phyloP scores from a whole-genome alignment of 2,329 filamentous ascomycete species.

The Zymoseptoria passerinii region DNA sequence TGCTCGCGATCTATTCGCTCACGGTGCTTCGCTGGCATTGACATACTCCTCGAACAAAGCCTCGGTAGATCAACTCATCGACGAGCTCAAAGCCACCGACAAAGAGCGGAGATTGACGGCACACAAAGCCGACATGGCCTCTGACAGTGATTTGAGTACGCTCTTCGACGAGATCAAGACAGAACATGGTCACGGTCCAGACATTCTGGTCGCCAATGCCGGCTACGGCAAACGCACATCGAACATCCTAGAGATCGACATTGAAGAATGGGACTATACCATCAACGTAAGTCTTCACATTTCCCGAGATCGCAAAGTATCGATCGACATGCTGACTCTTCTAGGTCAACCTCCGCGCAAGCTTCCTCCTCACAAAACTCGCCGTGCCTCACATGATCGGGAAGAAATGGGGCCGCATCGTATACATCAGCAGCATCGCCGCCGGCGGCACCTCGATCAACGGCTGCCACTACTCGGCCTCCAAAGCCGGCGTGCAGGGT shows the following conservation, averaged over 20 bases:
- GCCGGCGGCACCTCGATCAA: slow-evolving; percentile 57
- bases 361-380: slow-evolving; percentile 55
- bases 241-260: slow-evolving; percentile 46
- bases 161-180: slow-evolving; percentile 49
- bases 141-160: slow-evolving; percentile 44
- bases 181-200: slow-evolving; percentile 46
- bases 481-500: slow-evolving; percentile 46
- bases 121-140: slow-evolving; percentile 52
- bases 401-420: slow-evolving; percentile 54
- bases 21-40: slow-evolving; percentile 49
- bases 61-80: slow-evolving; percentile 39
- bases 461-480: slow-evolving; percentile 27
- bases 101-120: slow-evolving; percentile 39
- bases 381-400: slow-evolving; percentile 53
- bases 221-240: slow-evolving; percentile 54
- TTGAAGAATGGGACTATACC: slow-evolving; percentile 58
- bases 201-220: slow-evolving; percentile 60
- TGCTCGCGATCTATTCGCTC: slow-evolving; percentile 46
- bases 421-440: slow-evolving; percentile 58
- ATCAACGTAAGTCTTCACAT: slow-evolving; percentile 49
- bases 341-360: slow-evolving; percentile 54
- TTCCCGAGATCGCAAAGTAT: slow-evolving; percentile 22
- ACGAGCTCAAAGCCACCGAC: slow-evolving; percentile 17
- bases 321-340: too few species aligned
- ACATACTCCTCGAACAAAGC: slow-evolving; percentile 49